A percentile compares a stretch with the other conserved stretches of the same genome.
These are phyloP conservation scores for Trypanosoma cruzi DNA, from an alignment of 208 protist species.

Conservation along the genomic window DNA sequence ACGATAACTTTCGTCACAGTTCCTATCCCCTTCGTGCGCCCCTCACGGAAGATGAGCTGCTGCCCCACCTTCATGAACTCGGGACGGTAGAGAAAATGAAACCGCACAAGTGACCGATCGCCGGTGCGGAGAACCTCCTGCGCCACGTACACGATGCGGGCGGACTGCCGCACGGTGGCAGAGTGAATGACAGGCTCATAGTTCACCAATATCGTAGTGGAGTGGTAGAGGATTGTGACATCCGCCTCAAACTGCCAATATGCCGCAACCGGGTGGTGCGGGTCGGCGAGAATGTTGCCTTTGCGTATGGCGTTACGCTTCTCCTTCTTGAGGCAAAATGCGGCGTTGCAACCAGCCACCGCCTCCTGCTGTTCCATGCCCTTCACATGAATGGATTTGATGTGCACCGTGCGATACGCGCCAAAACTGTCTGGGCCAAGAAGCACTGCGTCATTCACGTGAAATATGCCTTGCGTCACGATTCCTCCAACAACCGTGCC, in stretches of 20 bases:
- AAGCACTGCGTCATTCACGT: constrained; percentile 91
- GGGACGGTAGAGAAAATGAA: constrained; percentile 94
- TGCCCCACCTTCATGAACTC: constrained; percentile 93
- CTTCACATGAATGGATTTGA: constrained; percentile 96
- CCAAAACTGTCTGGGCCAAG: constrained; percentile 94
- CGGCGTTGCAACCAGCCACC: constrained; percentile 90
- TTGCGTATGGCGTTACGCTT: constrained; percentile 94
- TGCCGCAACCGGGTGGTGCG: constrained; percentile 55
- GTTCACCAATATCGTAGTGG: constrained; percentile 96
- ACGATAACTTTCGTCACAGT: constrained; percentile 75
- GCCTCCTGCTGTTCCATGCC: constrained; percentile 82
- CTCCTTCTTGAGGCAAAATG: constrained; percentile 96
- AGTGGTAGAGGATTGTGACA: constrained; percentile 97
- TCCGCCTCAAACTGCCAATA: constrained; percentile 97
- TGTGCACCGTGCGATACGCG: constrained; percentile 82
- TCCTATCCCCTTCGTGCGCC: constrained; percentile 94
- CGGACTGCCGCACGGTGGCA: constrained; percentile 88
- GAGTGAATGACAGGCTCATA: constrained; percentile 98
- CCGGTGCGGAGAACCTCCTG: constrained; percentile 94
- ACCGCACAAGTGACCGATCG: constrained; percentile 92
- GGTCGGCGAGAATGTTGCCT: constrained; percentile 91
- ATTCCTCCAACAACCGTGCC: constrained; percentile 97
- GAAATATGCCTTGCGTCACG: constrained; percentile 91
- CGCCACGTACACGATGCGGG: constrained; percentile 85
- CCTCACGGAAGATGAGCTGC: constrained; percentile 95